Conservation (phyloP, 1,139 yeast species). For the Geotrichum bryndzae region DNA sequence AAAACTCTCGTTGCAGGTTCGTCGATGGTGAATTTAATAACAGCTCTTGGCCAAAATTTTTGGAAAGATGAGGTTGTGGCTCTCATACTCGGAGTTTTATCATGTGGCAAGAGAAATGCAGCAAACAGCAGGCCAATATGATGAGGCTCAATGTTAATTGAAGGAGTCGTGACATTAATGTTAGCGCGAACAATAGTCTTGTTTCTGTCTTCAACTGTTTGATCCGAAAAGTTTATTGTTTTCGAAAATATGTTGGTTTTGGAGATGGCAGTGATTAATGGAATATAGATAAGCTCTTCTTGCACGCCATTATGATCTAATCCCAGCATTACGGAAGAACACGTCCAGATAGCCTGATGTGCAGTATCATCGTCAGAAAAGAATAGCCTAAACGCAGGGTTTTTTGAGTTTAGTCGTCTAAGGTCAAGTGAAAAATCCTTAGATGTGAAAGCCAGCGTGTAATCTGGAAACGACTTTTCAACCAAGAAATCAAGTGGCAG, state of each 20-base stretch:
- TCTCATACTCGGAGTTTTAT: neutral
- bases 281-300: conserved; percentile 38
- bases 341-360: conserved; percentile 38
- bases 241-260: conserved; percentile 37
- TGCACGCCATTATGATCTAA: conserved; percentile 28
- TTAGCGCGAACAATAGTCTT: conserved; percentile 32
- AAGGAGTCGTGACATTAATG: conserved; percentile 36
- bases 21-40: conserved; percentile 33
- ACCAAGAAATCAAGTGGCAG: conserved; percentile 18
- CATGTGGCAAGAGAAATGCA: conserved; percentile 16
- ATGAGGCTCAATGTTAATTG: conserved; percentile 35
- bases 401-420: conserved; percentile 36
- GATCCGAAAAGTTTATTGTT: conserved; percentile 30
- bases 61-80: conserved; percentile 21
- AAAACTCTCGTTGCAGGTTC: conserved; percentile 38
- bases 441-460: conserved; percentile 29
- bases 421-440: conserved; percentile 37
- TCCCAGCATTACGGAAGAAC: conserved; percentile 36
- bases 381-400: conserved; percentile 38
- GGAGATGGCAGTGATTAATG: conserved; percentile 35
- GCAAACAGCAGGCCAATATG: conserved; percentile 31
- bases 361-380: conserved; percentile 35
- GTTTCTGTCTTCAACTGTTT: conserved; percentile 22
- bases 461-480: neutral
- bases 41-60: conserved; percentile 33